These are phyloP conservation scores for Lentinula boryana DNA, from an alignment of 768 basidiomycete species.

Conservation along the genomic window DNA sequence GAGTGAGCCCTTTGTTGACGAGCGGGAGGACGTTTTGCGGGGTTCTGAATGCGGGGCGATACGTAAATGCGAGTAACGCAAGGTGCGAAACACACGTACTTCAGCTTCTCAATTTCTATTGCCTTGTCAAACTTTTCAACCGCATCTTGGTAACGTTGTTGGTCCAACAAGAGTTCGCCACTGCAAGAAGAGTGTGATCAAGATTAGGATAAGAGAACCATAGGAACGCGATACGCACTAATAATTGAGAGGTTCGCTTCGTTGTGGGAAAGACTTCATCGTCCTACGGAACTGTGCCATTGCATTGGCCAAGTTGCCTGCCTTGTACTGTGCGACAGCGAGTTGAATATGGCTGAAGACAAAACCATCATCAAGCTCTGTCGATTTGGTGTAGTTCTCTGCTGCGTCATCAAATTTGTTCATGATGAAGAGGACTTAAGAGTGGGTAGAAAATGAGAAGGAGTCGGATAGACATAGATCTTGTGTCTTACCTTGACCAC, in stretches of 20 bases:
- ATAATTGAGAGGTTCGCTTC: constrained; percentile 91
- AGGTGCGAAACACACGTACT: constrained; percentile 24
- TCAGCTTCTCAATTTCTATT: constrained; percentile 78
- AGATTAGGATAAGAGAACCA: neutral
- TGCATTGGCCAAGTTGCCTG: constrained; percentile 66
- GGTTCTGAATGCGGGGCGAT: constrained; percentile 12
- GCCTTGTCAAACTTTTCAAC: constrained; percentile 91
- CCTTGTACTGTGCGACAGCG: constrained; percentile 96
- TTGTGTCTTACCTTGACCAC: constrained; percentile 73
- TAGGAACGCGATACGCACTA: constrained; percentile 52
- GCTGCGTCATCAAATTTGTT: constrained; percentile 83
- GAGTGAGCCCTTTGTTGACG: constrained; percentile 95
- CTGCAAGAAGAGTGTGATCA: constrained; percentile 30
- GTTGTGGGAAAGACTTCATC: constrained; percentile 76
- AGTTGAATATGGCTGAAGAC: constrained; percentile 98
- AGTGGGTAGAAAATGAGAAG: neutral
- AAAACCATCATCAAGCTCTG: constrained; percentile 79
- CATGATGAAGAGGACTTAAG: constrained; percentile 87
- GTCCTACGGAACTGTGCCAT: constrained; percentile 90
- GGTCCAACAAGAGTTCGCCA: constrained; percentile 91
- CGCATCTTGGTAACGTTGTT: constrained; percentile 80
- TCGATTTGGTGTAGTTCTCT: constrained; percentile 86
- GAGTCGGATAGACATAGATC: neutral
- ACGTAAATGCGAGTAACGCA: neutral
- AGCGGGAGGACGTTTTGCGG: constrained; percentile 83